Base-by-base conservation (phyloP, 805 yeast genomes). In the Brettanomyces custersianus region DNA sequence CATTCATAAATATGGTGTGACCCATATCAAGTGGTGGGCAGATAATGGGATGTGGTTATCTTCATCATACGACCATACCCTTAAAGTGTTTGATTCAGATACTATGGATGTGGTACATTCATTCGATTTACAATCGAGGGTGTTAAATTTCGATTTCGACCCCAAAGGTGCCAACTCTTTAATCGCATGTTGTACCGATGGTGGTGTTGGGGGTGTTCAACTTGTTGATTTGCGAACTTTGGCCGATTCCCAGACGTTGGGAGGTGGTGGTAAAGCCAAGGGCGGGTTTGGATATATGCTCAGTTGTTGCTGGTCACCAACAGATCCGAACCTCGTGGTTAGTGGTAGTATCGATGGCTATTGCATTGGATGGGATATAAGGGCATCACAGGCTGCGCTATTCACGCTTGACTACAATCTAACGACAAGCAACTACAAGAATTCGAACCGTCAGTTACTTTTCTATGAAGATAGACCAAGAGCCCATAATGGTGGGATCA, bases 11-110 rank as follows among this genome's bases (percentile, higher is more conserved):
- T 85, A 67, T 52, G 95, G 95, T 0, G 66, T 88, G 0, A 81
- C 94, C 0, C 59, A 72, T 12, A 63, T 84, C 1, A 65, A 69
- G 47, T 88, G 96, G 96, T 90, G 95, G 90, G 87, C 92, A 0
- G 96, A 88, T 55, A 74, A 78, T 23, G 96, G 95, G 1, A 68
- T 88, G 77, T 87, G 86, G 60, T 66, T 86, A 15, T 71, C 86
- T 3, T 75, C 86, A 1, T 84, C 95, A 0, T 85, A 77, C 54
- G 96, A 88, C 55, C 74, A 72, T 39, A 70, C 75, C 0, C 71
- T 87, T 17, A 81, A 78, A 42, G 65, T 86, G 1, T 88, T 94
- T 94, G 95, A 86, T 51, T 70, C 95, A 0, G 69, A 69, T 37
- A 60, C 68, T 13, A 58, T 87, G 44, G 63, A 65, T n/a, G 72